A percentile compares a stretch with the other conserved stretches of the same genome.
Evolutionary conservation across 2,329 filamentous ascomycete species (phyloP).

Genomic region (Pyrenochaeta sp.): DNA sequence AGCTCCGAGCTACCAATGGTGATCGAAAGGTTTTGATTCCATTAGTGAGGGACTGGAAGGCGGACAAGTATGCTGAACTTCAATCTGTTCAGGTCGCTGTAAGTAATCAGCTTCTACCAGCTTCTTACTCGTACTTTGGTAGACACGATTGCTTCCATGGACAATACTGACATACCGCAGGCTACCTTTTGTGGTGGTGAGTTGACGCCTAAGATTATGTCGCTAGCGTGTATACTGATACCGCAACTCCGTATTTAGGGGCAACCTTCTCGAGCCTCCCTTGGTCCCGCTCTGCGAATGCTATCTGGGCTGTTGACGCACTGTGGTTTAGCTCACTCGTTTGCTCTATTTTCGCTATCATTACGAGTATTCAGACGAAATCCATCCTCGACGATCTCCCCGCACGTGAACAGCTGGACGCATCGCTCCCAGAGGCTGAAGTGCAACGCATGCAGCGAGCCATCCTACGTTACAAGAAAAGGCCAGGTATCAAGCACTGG

Average conservation of each 20-base stretch:
- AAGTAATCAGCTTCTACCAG: conserved; percentile 8
- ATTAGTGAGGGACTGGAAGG: conserved; percentile 33
- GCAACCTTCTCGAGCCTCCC: conserved; percentile 33
- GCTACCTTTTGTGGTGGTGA: conserved; percentile 37
- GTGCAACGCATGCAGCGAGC: conserved; percentile 27
- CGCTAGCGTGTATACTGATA: neutral
- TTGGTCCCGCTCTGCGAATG: conserved; percentile 24
- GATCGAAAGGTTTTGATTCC: conserved; percentile 26
- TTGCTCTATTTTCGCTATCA: conserved; percentile 40
- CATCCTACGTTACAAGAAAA: conserved; percentile 34
- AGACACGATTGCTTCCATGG: neutral
- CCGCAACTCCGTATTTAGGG: neutral
- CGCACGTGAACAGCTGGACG: conserved; percentile 24
- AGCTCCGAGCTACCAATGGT: conserved; percentile 28
- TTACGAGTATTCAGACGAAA: conserved; percentile 39
- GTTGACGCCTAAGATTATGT: neutral
- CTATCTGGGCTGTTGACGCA: conserved; percentile 32
- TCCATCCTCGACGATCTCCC: conserved; percentile 40
- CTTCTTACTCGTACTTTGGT: neutral
- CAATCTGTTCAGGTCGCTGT: conserved; percentile 38
- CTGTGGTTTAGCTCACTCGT: conserved; percentile 36
- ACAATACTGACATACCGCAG: conserved; percentile 16
- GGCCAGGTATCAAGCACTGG: conserved; percentile 33
- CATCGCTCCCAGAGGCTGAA: conserved; percentile 27
- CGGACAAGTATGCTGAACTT: conserved; percentile 39